Base-by-base conservation (phyloP, 2,329 filamentous ascomycete species). In the Akanthomyces dipterigenus region DNA sequence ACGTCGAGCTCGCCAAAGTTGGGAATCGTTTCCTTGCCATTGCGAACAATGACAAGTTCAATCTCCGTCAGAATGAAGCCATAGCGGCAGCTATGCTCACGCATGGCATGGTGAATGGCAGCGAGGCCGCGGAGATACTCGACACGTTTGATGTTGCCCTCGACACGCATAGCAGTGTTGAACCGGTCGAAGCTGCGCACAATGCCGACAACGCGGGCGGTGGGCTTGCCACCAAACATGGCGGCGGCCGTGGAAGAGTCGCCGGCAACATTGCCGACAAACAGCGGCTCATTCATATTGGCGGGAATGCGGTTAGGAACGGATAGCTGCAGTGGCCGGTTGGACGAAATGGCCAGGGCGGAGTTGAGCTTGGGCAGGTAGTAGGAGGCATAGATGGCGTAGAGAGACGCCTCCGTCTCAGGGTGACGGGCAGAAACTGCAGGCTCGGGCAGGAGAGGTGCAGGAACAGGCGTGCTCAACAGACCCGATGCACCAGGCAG, bases 21-120 rank as follows among this genome's bases (percentile, higher is more conserved):
- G 0, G 93, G 93, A 1, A 86, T 86, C 45, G 81, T 76, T 69
- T 82, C 88, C 67, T 72, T 84, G 57, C 93, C 92, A 66, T 89
- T 90, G 69, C 93, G 90, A 1, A 96, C 91, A 67, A 95, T 87
- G 43, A 97, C 88, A 9, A 97, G 86, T 77, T 98, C 93, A 68
- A 96, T 96, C 76, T 97, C 93, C 1, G 91, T 97, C 70, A 97
- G 86, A 74, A 98, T 93, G 80, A 96, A 98, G 60, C 93, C 93
- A 74, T 97, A 98, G 63, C 93, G 88, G 72, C 91, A 96, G 66
- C 88, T 87, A 76, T 96, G 90, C 76, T 96, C 91, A 73, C 93
- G 91, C 91, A 97, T 96, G 70, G 88, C 87, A 71, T 90, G 85
- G 75, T 98, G 93, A 49, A 97, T 80, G 68, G 96, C 91, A 0